Evolutionary conservation across 768 basidiomycete species (phyloP), one percentile per base, ranked within the genome.

Genomic region (Dendrothele bispora): DNA sequence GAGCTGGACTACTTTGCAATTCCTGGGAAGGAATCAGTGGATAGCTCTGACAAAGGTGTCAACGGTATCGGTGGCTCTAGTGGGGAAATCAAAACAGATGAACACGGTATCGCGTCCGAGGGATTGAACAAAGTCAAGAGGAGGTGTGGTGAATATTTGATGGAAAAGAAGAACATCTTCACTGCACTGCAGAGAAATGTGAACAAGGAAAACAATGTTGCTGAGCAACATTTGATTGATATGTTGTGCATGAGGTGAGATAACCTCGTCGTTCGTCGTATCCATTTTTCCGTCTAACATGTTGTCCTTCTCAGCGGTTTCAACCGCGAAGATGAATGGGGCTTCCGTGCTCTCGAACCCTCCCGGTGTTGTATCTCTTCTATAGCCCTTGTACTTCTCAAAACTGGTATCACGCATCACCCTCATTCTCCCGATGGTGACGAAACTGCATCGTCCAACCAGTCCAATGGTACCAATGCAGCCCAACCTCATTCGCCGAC

Each of bases 1-100:
- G 97, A 99, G 70, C 77, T 99, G 44, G 97, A 99, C 67, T 99
- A 98, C 65, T 99, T 99, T 56, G 87, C 92, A 28, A 98, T 99
- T 52, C 93, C 95, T 2, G 86, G 90, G 12, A 83, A 80, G 57
- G 77, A 74, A 48, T n/a, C n/a, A n/a, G n/a, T n/a, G n/a, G n/a
- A n/a, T n/a, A n/a, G n/a, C n/a, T n/a, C n/a, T n/a, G n/a, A n/a
- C n/a, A n/a, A n/a, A n/a, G n/a, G n/a, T n/a, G n/a, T n/a, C n/a
- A n/a, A n/a, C n/a, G n/a, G n/a, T n/a, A n/a, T n/a, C n/a, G n/a
- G n/a, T n/a, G n/a, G n/a, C n/a, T n/a, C n/a, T n/a, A n/a, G n/a
- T n/a, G 74, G 78, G 29, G 60, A 63, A 14, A 82, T 86, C 14
- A 60, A 71, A 21, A 90, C 91, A 26, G 87, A 93, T 68, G 80